A percentile compares a stretch with the other conserved stretches of the same genome.
Conservation (phyloP, 129 eudicot species). For the sunflower (Helianthus annuus) region DNA sequence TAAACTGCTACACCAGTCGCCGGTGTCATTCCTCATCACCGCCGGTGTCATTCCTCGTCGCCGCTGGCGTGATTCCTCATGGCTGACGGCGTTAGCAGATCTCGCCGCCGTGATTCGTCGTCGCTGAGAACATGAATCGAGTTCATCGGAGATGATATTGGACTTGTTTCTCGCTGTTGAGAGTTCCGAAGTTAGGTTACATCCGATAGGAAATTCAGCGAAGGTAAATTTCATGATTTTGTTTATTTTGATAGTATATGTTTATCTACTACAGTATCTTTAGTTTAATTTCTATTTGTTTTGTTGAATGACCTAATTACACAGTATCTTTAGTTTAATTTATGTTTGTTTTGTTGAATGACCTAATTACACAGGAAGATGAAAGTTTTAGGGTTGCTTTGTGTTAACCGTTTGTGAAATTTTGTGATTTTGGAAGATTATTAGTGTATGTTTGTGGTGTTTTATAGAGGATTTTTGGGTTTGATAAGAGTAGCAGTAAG, state of each 20-base stretch:
- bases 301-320: neutral
- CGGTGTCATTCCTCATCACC: slow-evolving; percentile 25
- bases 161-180: slow-evolving; percentile 32
- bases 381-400: slow-evolving; percentile 3
- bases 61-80: slow-evolving; percentile 28
- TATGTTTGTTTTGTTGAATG: neutral
- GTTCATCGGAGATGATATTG: slow-evolving; percentile 34
- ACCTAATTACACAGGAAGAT: neutral
- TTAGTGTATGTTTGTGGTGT: neutral
- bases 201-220: slow-evolving; percentile 16
- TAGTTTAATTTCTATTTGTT: neutral
- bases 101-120: slow-evolving; percentile 4
- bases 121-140: slow-evolving; percentile 20
- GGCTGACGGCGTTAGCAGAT: slow-evolving; percentile 29
- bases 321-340: neutral
- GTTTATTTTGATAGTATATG: slow-evolving; percentile 2
- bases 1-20: slow-evolving; percentile 6
- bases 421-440: neutral
- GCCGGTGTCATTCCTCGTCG: neutral
- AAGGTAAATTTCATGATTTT: slow-evolving; percentile 29
- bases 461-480: neutral
- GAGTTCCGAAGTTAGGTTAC: slow-evolving; percentile 25
- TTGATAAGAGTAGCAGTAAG: neutral
- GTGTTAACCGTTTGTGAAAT: neutral
- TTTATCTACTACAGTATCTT: neutral